Evolutionary conservation across 2,329 filamentous ascomycete genomes (phyloP).

Genomic region (Graphiopsis chlorocephala): DNA sequence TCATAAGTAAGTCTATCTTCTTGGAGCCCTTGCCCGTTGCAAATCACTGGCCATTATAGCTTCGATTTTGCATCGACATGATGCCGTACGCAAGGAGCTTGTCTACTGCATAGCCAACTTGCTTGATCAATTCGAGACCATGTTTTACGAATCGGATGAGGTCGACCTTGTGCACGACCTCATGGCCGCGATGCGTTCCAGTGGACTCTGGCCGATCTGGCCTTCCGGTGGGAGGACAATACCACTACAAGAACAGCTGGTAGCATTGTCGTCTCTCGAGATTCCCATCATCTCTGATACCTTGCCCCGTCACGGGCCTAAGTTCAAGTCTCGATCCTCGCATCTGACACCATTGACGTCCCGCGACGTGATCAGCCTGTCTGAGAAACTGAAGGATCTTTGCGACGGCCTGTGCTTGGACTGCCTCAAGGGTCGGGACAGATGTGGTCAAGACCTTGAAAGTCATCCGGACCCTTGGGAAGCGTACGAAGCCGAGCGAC

Average conservation of each 20-base stretch:
- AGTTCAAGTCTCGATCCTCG: too few relatives aligned
- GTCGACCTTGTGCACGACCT: not conserved
- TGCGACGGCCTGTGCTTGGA: constrained; percentile 17
- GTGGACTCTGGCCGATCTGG: not conserved
- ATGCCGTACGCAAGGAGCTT: not conserved
- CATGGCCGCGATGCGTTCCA: not conserved
- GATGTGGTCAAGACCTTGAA: not conserved
- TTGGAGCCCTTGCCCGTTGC: too few relatives aligned
- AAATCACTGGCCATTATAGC: not conserved
- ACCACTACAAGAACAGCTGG: not conserved
- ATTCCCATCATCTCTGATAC: not conserved
- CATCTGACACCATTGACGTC: too few relatives aligned
- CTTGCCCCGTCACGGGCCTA: too few relatives aligned
- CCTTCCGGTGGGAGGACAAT: not conserved
- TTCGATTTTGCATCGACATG: constrained; percentile 5
- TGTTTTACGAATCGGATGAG: not conserved
- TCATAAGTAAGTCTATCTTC: not conserved
- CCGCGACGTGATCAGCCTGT: not conserved
- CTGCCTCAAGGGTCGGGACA: constrained; percentile 6
- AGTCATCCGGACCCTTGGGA: not conserved
- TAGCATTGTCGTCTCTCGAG: not conserved
- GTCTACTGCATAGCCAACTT: not conserved
- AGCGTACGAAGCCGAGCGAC: not conserved
- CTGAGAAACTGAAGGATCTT: not conserved
- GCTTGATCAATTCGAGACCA: not conserved